Evolutionary conservation across 805 yeast genomes (phyloP).

Genomic region (Saccharomycopsis sp.): DNA sequence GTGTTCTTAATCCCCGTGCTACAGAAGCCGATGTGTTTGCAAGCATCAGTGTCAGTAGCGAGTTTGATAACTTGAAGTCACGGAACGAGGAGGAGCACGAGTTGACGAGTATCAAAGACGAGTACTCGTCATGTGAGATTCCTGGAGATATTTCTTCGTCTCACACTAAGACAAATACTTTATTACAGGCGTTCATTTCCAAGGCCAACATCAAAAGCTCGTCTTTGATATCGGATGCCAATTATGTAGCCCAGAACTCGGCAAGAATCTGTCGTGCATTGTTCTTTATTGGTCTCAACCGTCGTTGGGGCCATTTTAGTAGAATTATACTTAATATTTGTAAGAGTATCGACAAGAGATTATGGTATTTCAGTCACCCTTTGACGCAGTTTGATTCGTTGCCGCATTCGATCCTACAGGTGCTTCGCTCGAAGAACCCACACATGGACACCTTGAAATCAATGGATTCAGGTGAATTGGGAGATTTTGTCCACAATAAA

Average conservation of each 20-base stretch:
- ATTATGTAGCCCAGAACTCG: slow-evolving; percentile 93
- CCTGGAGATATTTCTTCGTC: slow-evolving; percentile 70
- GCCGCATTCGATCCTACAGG: slow-evolving; percentile 57
- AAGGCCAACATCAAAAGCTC: slow-evolving; percentile 67
- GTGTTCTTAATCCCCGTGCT: slow-evolving; percentile 74
- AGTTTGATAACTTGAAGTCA: slow-evolving; percentile 82
- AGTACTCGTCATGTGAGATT: slow-evolving; percentile 69
- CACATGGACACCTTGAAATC: slow-evolving; percentile 68
- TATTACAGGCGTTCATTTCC: slow-evolving; percentile 84
- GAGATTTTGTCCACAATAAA: slow-evolving; percentile 81
- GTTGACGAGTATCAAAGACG: slow-evolving; percentile 52
- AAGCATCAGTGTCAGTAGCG: slow-evolving; percentile 86
- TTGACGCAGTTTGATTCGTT: slow-evolving; percentile 71
- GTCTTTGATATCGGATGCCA: slow-evolving; percentile 77
- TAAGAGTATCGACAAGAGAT: slow-evolving; percentile 73
- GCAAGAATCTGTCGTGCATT: slow-evolving; percentile 90
- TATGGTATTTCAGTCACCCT: slow-evolving; percentile 92
- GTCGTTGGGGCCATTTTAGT: slow-evolving; percentile 86
- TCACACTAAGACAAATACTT: slow-evolving; percentile 79
- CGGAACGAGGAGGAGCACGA: slow-evolving; percentile 85
- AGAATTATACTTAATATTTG: slow-evolving; percentile 73
- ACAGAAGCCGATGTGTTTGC: slow-evolving; percentile 89
- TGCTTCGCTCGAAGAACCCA: slow-evolving; percentile 57
- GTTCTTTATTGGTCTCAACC: slow-evolving; percentile 75
- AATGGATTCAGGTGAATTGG: slow-evolving; percentile 68